Base-by-base conservation (phyloP, 257 asterid species). In the Hygrophila difformis region DNA sequence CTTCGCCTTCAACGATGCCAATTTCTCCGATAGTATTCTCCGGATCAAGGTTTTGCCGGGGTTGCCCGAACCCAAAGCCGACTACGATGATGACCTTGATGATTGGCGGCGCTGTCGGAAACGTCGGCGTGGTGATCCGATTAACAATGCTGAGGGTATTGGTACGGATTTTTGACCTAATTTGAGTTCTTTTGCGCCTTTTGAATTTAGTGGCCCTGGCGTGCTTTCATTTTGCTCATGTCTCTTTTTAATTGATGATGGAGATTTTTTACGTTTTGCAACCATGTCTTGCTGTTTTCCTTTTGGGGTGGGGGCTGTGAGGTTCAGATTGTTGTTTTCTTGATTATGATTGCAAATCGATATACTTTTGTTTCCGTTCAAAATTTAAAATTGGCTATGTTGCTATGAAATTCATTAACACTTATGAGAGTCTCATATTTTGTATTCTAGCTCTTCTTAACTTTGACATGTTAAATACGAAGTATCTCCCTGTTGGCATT, bases 51-150 rank as follows among this genome's bases (percentile, higher is more conserved):
- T 83, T 48, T 18, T 64, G 19, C 75, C 79, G 41, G 77, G 56
- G 24, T 28, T 24, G 12, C 61, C 72, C 33, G 79, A 67, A 23
- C 43, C 69, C 40, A 72, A 76, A 48, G 57, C 84, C 37, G 82
- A 64, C 49, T 51, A 63, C 36, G 80, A 60, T 14, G 74, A 45
- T 35, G 53, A 40, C 51, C 42, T 77, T 26, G 65, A 71, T 3
- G 81, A 69, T 41, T 80, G 83, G 95, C 76, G 72, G 20, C 66
- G 80, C 29, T 80, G 71, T 38, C 79, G 92, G 53, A 87, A 87
- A 72, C 86, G 95, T 21, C 79, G 85, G 18, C 79, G 97, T 18
- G 77, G 72, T 18, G 95, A 80, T 16, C 70, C 55, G 29, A 65
- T 57, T 12, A 49, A 15, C 13, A 65, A 55, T 56, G 76, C 63